phyloP scores from a whole-genome alignment of 768 basidiomycete species.

The Suillus subalutaceus region DNA sequence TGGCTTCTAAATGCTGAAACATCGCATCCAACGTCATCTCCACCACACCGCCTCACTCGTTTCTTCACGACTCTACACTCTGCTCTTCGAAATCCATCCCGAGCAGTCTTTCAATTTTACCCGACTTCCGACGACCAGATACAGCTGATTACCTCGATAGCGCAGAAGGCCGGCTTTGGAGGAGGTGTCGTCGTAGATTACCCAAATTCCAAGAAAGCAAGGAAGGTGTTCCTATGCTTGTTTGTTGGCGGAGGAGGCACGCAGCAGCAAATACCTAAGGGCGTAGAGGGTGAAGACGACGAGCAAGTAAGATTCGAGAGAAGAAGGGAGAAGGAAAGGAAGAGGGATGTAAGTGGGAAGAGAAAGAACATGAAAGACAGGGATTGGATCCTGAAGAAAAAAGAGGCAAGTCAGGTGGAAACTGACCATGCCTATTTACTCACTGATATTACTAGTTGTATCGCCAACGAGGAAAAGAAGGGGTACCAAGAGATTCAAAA shows the following conservation, averaged over 20 bases:
- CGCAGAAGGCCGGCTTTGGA: conserved; percentile 94
- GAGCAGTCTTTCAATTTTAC: conserved; percentile 93
- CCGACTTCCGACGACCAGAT: conserved; percentile 97
- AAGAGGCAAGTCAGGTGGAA: conserved; percentile 64
- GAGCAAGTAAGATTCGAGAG: conserved; percentile 73
- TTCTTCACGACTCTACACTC: conserved; percentile 96
- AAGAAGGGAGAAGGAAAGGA: conserved; percentile 68
- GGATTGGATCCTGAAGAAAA: conserved; percentile 97
- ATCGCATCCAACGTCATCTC: conserved; percentile 85
- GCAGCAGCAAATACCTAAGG: conserved; percentile 73
- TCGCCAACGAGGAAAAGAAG: conserved; percentile 81
- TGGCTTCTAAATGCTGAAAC: conserved; percentile 98
- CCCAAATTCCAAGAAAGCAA: conserved; percentile 94
- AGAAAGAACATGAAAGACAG: conserved; percentile 72
- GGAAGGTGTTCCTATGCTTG: conserved; percentile 92
- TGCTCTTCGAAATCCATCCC: conserved; percentile 79
- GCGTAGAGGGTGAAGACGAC: conserved; percentile 70
- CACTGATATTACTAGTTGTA: conserved; percentile 56
- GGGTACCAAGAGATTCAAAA: conserved; percentile 83
- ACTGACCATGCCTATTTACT: conserved; percentile 3
- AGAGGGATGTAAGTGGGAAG: conserved; percentile 63
- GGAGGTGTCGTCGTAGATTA: conserved; percentile 97
- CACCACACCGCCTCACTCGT: conserved; percentile 77
- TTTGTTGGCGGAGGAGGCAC: conserved; percentile 82
- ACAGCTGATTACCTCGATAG: conserved; percentile 89